A percentile compares a stretch with the other conserved stretches of the same genome.
phyloP scores from a whole-genome alignment of 23 red algal genomes.

The Agarophyton chilense region DNA sequence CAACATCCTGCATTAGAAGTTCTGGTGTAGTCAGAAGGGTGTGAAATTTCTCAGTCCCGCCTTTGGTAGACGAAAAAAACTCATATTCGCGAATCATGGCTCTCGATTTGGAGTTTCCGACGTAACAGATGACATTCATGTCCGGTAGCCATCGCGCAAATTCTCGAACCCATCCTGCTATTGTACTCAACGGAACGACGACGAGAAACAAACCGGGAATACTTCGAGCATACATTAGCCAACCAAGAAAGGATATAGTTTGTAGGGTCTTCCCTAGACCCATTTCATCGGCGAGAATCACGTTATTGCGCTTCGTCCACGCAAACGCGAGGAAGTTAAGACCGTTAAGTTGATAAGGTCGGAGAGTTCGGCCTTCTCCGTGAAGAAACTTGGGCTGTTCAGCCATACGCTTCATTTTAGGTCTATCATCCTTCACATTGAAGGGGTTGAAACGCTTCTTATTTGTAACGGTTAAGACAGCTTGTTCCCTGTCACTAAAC shows the following conservation, averaged over 20 bases:
- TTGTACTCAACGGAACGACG: conserved; percentile 87
- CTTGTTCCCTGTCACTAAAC: conserved; percentile 81
- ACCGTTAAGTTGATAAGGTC: conserved; percentile 91
- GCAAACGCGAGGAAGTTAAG: conserved; percentile 87
- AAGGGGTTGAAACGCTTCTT: conserved; percentile 86
- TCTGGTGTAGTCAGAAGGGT: conserved; percentile 83
- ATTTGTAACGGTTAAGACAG: conserved; percentile 26
- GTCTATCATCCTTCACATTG: conserved; percentile 66
- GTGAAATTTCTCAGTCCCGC: conserved; percentile 72
- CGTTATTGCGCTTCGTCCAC: conserved; percentile 85
- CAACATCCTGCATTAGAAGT: conserved; percentile 82
- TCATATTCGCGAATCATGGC: conserved; percentile 76
- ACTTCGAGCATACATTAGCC: conserved; percentile 79
- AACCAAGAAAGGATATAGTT: conserved; percentile 89
- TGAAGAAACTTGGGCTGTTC: conserved; percentile 80
- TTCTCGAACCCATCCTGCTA: conserved; percentile 88
- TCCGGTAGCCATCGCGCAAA: conserved; percentile 91
- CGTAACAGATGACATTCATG: conserved; percentile 93
- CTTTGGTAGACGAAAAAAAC: conserved; percentile 64
- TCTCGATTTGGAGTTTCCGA: conserved; percentile 76
- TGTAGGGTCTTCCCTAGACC: conserved; percentile 94
- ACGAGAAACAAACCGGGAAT: conserved; percentile 86
- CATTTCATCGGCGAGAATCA: conserved; percentile 98
- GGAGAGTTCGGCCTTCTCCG: conserved; percentile 84
- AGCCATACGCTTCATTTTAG: conserved; percentile 71